phyloP scores from a whole-genome alignment of 345 rosid species.

The Noccaea bulbosa region DNA sequence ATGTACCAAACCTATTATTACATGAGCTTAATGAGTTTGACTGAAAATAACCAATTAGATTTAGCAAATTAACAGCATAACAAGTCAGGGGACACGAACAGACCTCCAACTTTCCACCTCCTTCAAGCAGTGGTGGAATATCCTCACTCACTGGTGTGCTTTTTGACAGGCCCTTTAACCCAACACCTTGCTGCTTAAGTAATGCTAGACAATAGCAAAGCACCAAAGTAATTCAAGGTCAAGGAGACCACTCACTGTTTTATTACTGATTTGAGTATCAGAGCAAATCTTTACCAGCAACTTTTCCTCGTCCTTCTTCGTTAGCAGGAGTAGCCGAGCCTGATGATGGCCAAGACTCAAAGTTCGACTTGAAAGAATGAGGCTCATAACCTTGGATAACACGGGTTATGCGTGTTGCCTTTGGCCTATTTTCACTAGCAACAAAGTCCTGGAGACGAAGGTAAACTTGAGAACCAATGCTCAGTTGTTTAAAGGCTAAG shows the following conservation, averaged over 20 bases:
- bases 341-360: conserved; percentile 94
- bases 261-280: conserved; percentile 21
- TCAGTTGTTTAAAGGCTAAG: conserved; percentile 16
- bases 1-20: conserved; percentile 81
- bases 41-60: conserved; percentile 1
- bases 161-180: conserved; percentile 80
- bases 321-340: conserved; percentile 76
- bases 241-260: background rate
- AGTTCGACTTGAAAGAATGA: conserved; percentile 83
- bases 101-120: conserved; percentile 98
- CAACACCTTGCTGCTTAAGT: conserved; percentile 95
- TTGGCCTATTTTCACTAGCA: conserved; percentile 83
- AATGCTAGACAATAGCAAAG: conserved; percentile 59
- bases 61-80: conserved; percentile 17
- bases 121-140: conserved; percentile 94
- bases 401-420: conserved; percentile 73
- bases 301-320: conserved; percentile 99
- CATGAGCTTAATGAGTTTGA: conserved; percentile 20
- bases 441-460: conserved; percentile 69
- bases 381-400: conserved; percentile 96
- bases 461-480: conserved; percentile 37
- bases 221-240: conserved; percentile 24
- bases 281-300: conserved; percentile 68
- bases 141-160: conserved; percentile 79
- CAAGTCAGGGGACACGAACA: conserved; percentile 30